Evolutionary conservation across 306 rosid species (phyloP).

Genomic region (Corylus avellana): DNA sequence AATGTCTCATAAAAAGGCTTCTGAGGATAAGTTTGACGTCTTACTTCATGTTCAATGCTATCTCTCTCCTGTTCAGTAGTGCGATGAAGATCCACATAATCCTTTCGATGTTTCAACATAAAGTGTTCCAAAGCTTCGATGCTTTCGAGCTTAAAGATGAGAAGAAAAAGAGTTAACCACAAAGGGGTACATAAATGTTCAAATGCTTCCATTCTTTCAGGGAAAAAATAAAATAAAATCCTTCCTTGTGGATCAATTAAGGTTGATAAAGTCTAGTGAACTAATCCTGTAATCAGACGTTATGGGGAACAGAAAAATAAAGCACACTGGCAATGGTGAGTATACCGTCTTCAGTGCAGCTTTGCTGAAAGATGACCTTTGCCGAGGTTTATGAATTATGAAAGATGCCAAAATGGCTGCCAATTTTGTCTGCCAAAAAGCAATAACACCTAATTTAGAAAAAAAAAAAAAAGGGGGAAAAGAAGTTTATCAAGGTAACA

Average conservation of each 20-base stretch:
- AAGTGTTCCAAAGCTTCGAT: constrained; percentile 79
- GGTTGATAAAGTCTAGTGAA: neutral
- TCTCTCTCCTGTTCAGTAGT: constrained; percentile 94
- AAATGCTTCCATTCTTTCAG: constrained; percentile 4
- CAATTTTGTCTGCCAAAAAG: constrained; percentile 63
- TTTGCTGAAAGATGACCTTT: constrained; percentile 67
- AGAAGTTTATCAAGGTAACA: neutral
- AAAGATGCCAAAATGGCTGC: constrained; percentile 87
- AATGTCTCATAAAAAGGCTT: constrained; percentile 27
- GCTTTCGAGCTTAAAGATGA: constrained; percentile 64
- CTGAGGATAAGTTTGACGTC: constrained; percentile 25
- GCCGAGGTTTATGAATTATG: constrained; percentile 81
- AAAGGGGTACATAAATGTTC: neutral
- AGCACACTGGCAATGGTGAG: neutral
- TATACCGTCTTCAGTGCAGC: constrained; percentile 87
- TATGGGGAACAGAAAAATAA: too few species aligned
- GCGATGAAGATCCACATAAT: constrained; percentile 87
- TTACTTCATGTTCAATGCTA: constrained; percentile 95
- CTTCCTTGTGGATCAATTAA: neutral
- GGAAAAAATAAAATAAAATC: neutral
- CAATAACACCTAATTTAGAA: constrained; percentile 10
- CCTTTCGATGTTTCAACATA: constrained; percentile 85
- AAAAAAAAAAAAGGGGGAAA: neutral
- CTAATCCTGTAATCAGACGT: neutral
- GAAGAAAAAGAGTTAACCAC: constrained; percentile 15